Conservation (phyloP, 108 stramenopile species). For the Cyclotella cryptica region DNA sequence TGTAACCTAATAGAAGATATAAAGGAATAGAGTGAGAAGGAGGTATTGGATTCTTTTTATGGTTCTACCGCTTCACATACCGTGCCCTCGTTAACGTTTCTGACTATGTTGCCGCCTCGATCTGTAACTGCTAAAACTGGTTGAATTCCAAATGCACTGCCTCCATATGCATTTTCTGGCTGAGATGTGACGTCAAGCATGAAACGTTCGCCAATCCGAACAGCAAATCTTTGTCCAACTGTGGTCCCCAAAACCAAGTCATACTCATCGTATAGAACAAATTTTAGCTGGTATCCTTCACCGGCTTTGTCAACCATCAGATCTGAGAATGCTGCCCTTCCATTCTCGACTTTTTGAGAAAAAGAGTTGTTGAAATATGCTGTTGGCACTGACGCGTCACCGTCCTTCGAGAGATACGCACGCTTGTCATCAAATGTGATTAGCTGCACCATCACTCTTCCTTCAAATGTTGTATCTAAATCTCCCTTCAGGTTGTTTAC, state of each 20-base stretch:
- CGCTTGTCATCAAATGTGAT: conserved; percentile 11
- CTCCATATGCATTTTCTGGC: conserved; percentile 53
- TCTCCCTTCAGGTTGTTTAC: conserved; percentile 44
- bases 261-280: conserved; percentile 47
- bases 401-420: conserved; percentile 26
- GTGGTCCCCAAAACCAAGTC: conserved; percentile 38
- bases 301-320: conserved; percentile 38
- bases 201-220: conserved; percentile 38
- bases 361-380: conserved; percentile 17
- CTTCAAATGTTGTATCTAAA: conserved; percentile 32
- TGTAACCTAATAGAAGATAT: conserved; percentile 19
- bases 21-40: background rate
- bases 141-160: conserved; percentile 41
- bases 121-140: conserved; percentile 54
- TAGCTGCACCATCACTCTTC: conserved; percentile 43
- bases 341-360: conserved; percentile 17
- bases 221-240: conserved; percentile 32
- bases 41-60: background rate
- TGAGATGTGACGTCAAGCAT: conserved; percentile 36
- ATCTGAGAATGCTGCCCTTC: conserved; percentile 23
- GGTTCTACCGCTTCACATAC: conserved; percentile 16
- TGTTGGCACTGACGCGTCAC: conserved; percentile 6
- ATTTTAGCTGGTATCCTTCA: conserved; percentile 41
- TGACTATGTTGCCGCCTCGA: conserved; percentile 55
- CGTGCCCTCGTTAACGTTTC: conserved; percentile 38